phyloP scores from a whole-genome alignment of 768 basidiomycete species.

The Phylloporus sp. region DNA sequence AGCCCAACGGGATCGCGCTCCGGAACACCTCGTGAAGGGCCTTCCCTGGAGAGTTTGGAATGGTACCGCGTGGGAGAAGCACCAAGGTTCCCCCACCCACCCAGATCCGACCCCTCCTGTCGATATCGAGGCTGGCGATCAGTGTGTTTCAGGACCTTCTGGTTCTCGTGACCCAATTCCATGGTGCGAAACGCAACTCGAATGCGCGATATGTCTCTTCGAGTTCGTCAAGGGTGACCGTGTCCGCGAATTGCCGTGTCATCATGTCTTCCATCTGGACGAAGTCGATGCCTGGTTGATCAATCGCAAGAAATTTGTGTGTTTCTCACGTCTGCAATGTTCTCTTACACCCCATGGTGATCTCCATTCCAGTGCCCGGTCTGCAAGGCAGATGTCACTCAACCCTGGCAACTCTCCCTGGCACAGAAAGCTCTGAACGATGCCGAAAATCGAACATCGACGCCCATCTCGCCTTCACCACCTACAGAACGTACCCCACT shows the following conservation, averaged over 20 bases:
- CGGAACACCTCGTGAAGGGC: conserved; percentile 71
- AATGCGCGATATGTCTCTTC: conserved; percentile 92
- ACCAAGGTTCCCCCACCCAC: conserved; percentile 38
- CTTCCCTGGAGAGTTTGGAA: conserved; percentile 86
- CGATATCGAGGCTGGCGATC: conserved; percentile 40
- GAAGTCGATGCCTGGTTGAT: conserved; percentile 94
- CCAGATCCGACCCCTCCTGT: conserved; percentile 26
- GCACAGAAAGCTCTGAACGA: conserved; percentile 9
- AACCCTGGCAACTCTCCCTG: conserved; percentile 38
- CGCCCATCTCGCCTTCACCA: conserved; percentile 12
- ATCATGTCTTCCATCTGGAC: conserved; percentile 90
- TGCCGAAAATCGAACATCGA: conserved; percentile 1
- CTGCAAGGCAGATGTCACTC: conserved; percentile 90
- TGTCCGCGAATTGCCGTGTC: conserved; percentile 89
- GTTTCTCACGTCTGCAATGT: conserved; percentile 25
- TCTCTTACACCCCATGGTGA: conserved; percentile 1
- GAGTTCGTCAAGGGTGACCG: conserved; percentile 84
- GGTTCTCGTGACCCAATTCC: conserved; percentile 41
- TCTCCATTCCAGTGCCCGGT: conserved; percentile 67
- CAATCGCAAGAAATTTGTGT: conserved; percentile 85
- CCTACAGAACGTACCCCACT: conserved; percentile 34
- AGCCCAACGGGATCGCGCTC: conserved; percentile 79
- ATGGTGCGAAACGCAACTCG: conserved; percentile 78
- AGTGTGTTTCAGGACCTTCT: conserved; percentile 18
- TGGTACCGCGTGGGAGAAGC: conserved; percentile 76